These are phyloP conservation scores for Xylariaceae sp. DNA, from an alignment of 2,329 filamentous ascomycete genomes.

Conservation along the genomic window DNA sequence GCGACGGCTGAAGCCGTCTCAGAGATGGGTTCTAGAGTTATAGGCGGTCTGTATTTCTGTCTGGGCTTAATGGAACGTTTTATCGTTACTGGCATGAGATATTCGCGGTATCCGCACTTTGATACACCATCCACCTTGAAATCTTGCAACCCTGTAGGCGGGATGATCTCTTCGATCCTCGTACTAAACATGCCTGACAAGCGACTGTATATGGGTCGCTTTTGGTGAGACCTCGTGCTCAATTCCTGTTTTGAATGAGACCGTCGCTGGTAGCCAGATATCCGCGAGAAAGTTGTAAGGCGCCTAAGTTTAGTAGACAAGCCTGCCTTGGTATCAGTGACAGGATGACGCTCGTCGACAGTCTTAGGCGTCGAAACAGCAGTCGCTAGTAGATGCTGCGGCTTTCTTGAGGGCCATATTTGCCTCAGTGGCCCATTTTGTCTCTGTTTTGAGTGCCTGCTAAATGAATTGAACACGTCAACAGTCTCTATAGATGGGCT, in stretches of 20 bases:
- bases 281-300: neutral
- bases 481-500: conserved; percentile 17
- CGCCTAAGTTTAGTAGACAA: neutral
- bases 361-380: neutral
- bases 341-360: neutral
- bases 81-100: neutral
- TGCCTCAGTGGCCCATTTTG: neutral
- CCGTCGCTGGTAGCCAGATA: neutral
- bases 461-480: conserved; percentile 9
- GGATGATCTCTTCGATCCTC: conserved; percentile 7
- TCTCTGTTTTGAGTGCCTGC: neutral
- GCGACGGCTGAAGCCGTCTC: neutral
- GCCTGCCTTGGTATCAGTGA: neutral
- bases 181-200: conserved; percentile 6
- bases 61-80: neutral
- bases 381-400: neutral
- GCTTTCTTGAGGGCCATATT: neutral
- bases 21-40: conserved; percentile 10
- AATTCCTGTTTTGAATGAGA: neutral
- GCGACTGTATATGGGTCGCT: neutral
- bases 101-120: neutral
- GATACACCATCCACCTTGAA: neutral
- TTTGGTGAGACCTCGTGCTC: neutral
- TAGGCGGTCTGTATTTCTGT: neutral
- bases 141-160: neutral